phyloP scores from a whole-genome alignment of 2,329 filamentous ascomycete genomes.

The Sarocladium oryzae region DNA sequence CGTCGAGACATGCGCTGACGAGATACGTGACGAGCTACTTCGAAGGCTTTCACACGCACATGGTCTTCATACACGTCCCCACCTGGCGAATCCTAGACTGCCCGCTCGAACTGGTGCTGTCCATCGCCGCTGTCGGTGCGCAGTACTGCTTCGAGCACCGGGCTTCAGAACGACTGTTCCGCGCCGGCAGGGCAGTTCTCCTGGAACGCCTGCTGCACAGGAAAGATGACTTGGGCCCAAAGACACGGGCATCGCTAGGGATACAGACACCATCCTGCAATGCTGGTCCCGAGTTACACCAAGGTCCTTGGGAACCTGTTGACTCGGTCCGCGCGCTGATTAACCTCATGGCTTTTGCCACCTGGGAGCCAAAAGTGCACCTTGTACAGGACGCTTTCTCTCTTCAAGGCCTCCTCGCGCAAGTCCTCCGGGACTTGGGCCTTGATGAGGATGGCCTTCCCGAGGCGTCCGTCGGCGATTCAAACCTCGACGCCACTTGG shows the following conservation, averaged over 20 bases:
- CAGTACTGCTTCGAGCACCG: constrained; percentile 33
- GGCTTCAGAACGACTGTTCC: constrained; percentile 27
- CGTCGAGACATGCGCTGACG: constrained; percentile 29
- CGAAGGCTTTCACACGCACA: constrained; percentile 30
- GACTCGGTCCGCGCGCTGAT: constrained; percentile 28
- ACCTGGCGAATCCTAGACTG: constrained; percentile 26
- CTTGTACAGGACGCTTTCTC: constrained; percentile 29
- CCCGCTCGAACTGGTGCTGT: constrained; percentile 26
- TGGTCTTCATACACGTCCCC: constrained; percentile 30
- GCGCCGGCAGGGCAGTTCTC: constrained; percentile 24
- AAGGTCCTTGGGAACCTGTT: constrained; percentile 21
- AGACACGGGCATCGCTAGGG: constrained; percentile 16
- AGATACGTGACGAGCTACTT: constrained; percentile 30
- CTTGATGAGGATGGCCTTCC: constrained; percentile 18
- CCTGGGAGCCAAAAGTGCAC: constrained; percentile 27
- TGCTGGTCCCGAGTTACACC: not conserved
- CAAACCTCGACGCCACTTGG: constrained; percentile 18
- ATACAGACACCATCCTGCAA: not conserved
- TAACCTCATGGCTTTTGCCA: constrained; percentile 31
- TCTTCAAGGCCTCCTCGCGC: constrained; percentile 25
- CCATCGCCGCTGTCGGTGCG: constrained; percentile 26
- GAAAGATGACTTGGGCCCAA: constrained; percentile 18
- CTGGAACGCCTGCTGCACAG: constrained; percentile 22
- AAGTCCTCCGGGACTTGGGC: constrained; percentile 27
- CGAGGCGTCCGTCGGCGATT: not conserved